phyloP scores from a whole-genome alignment of 2,329 filamentous ascomycete species.

The Grosmannia huntii region DNA sequence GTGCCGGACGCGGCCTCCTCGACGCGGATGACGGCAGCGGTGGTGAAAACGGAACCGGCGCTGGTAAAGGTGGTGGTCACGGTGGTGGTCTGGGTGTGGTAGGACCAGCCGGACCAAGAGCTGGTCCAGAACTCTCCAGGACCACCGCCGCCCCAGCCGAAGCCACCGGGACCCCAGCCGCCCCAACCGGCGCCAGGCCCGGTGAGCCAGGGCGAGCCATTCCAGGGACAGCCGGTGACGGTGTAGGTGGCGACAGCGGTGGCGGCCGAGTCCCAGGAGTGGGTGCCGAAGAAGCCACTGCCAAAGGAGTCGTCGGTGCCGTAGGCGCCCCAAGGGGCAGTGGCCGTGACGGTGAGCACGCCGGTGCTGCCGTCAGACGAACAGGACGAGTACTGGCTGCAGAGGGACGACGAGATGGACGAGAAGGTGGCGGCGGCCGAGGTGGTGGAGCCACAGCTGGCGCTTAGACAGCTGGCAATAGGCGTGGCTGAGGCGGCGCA shows the following conservation, averaged over 20 bases:
- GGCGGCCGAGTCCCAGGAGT: constrained; percentile 13
- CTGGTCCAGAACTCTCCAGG: constrained; percentile 27
- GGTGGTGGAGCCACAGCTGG: constrained; percentile 20
- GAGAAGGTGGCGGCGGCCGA: constrained; percentile 17
- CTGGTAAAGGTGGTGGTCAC: constrained; percentile 19
- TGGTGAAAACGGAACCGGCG: constrained; percentile 13
- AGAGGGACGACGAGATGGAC: constrained; percentile 27
- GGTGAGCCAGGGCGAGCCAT: constrained; percentile 28
- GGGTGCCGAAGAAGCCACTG: neutral
- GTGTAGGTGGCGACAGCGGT: constrained; percentile 27
- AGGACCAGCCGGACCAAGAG: constrained; percentile 22
- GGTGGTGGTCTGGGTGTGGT: constrained; percentile 21
- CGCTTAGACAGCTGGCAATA: constrained; percentile 16
- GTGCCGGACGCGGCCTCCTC: constrained; percentile 19
- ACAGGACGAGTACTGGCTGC: constrained; percentile 26
- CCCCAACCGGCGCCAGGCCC: constrained; percentile 25
- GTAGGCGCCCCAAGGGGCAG: constrained; percentile 21
- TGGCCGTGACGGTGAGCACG: constrained; percentile 25
- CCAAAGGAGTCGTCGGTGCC: constrained; percentile 11
- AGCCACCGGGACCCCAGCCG: constrained; percentile 22
- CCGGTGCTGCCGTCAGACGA: constrained; percentile 24
- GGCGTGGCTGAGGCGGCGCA: constrained; percentile 15
- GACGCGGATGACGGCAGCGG: constrained; percentile 16
- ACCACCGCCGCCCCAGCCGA: constrained; percentile 17
- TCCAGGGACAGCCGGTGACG: constrained; percentile 28